Evolutionary conservation across 345 rosid species (phyloP).

Genomic region (Salix brachista): DNA sequence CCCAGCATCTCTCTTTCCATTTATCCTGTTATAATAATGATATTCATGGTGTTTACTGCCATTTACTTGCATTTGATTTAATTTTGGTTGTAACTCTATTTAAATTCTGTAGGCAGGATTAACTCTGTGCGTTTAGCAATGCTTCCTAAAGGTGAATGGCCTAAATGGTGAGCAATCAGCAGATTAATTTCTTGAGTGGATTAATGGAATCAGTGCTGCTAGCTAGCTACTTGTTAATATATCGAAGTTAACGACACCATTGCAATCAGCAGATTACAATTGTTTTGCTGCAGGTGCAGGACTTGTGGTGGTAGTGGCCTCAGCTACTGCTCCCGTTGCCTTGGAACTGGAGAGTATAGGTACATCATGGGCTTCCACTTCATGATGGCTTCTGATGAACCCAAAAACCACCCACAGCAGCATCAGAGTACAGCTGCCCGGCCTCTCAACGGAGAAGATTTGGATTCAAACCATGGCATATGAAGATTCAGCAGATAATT

Average conservation of each 20-base stretch:
- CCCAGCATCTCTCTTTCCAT: not conserved
- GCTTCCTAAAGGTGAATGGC: slow-evolving; percentile 87
- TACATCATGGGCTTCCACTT: slow-evolving; percentile 60
- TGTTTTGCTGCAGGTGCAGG: slow-evolving; percentile 47
- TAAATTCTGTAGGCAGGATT: slow-evolving; percentile 51
- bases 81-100: too few relatives aligned
- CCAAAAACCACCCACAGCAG: not conserved
- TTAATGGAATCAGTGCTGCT: not conserved
- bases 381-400: slow-evolving; percentile 30
- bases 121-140: slow-evolving; percentile 42
- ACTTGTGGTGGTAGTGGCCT: slow-evolving; percentile 82
- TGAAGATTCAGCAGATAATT: not conserved
- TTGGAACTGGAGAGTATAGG: slow-evolving; percentile 68
- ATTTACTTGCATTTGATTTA: too few relatives aligned
- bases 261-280: not conserved
- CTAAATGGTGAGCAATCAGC: slow-evolving; percentile 57
- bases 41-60: not conserved
- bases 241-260: not conserved
- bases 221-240: too few relatives aligned
- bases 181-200: not conserved
- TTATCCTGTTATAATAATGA: not conserved
- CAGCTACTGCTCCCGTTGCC: slow-evolving; percentile 62
- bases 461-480: not conserved
- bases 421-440: slow-evolving; percentile 10
- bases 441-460: not conserved